Evolutionary conservation across 345 rosid genomes (phyloP).

Genomic region (Limnanthes douglasii): DNA sequence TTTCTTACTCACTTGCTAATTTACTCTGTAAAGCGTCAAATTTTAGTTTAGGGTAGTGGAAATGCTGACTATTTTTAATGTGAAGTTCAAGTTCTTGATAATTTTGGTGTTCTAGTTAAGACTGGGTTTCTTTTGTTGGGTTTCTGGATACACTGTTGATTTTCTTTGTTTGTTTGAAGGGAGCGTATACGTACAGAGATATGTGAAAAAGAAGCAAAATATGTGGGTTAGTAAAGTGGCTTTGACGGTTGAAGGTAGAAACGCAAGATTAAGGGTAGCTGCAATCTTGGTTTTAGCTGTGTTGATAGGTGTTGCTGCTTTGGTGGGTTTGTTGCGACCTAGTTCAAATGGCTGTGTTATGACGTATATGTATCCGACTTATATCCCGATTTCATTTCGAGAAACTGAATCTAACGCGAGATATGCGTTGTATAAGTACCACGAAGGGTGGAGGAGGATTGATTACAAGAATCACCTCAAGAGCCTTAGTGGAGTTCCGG

Average conservation of each 20-base stretch:
- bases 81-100: too few species aligned
- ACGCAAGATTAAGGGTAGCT: slow-evolving; percentile 34
- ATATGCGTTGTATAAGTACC: slow-evolving; percentile 75
- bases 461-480: slow-evolving; percentile 62
- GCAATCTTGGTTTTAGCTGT: slow-evolving; percentile 24
- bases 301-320: slow-evolving; percentile 39
- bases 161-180: slow-evolving; percentile 6
- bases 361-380: slow-evolving; percentile 98
- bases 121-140: too few species aligned
- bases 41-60: too few species aligned
- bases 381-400: slow-evolving; percentile 51
- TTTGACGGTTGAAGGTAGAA: slow-evolving; percentile 24
- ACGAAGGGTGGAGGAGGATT: slow-evolving; percentile 96
- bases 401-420: slow-evolving; percentile 29
- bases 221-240: slow-evolving; percentile 11
- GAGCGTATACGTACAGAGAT: slow-evolving; percentile 9
- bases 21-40: too few species aligned
- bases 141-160: too few species aligned
- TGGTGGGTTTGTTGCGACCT: slow-evolving; percentile 62
- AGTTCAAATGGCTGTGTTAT: slow-evolving; percentile 68
- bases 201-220: slow-evolving; percentile 3
- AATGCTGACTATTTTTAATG: too few species aligned
- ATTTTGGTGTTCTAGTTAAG: too few species aligned
- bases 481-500: slow-evolving; percentile 84
- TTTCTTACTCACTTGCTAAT: too few species aligned